Evolutionary conservation across 129 eudicot species (phyloP).

Genomic region (Flaveria ramosissima): DNA sequence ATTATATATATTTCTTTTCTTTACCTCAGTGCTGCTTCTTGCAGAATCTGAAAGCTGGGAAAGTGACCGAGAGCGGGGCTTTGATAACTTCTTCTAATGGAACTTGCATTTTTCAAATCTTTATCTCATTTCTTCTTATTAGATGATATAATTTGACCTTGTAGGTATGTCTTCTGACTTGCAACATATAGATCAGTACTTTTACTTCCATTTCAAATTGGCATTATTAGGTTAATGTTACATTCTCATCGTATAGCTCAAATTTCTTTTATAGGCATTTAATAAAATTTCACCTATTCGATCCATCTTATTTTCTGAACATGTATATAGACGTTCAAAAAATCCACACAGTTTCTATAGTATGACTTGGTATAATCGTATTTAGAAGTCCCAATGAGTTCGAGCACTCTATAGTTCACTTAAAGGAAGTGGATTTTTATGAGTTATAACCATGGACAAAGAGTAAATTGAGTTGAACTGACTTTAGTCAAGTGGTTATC

Average conservation of each 20-base stretch:
- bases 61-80: conserved; percentile 90
- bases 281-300: too few relatives aligned
- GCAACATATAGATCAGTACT: conserved; percentile 20
- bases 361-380: too few relatives aligned
- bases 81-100: conserved; percentile 92
- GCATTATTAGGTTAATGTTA: too few relatives aligned
- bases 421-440: neutral
- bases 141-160: conserved; percentile 44
- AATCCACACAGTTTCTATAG: too few relatives aligned
- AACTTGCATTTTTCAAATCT: conserved; percentile 48
- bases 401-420: too few relatives aligned
- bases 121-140: conserved; percentile 42
- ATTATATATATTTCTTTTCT: conserved; percentile 56
- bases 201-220: too few relatives aligned
- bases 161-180: conserved; percentile 37
- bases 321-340: too few relatives aligned
- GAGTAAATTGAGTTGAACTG: neutral
- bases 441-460: neutral
- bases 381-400: too few relatives aligned
- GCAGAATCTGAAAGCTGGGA: conserved; percentile 97
- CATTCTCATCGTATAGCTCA: too few relatives aligned
- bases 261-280: too few relatives aligned
- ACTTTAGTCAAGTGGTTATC: conserved; percentile 2
- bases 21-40: conserved; percentile 74
- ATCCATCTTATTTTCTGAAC: too few relatives aligned